phyloP scores from a whole-genome alignment of 2,329 filamentous ascomycete species.

The Monosporascus sp. region DNA sequence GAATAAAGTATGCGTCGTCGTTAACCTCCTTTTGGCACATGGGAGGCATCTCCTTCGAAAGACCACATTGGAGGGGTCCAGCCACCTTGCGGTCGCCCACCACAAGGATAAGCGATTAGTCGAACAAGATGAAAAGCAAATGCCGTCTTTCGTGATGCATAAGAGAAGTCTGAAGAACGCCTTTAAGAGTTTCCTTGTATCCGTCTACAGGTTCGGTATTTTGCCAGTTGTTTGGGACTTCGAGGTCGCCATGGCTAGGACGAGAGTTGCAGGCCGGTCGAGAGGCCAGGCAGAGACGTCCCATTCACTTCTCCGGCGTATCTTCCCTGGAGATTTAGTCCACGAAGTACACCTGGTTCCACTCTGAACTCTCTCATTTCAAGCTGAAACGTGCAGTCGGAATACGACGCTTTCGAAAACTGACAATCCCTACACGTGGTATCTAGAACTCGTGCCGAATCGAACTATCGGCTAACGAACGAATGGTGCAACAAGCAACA shows the following conservation, averaged over 20 bases:
- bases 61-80: constrained; percentile 24
- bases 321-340: background rate
- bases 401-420: background rate
- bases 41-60: constrained; percentile 22
- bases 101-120: constrained; percentile 30
- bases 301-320: background rate
- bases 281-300: background rate
- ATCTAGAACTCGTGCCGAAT: constrained; percentile 20
- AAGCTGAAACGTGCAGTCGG: background rate
- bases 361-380: background rate
- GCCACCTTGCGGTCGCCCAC: constrained; percentile 27
- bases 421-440: constrained; percentile 7
- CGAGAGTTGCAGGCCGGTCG: background rate
- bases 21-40: constrained; percentile 20
- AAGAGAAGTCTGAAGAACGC: constrained; percentile 43
- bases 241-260: background rate
- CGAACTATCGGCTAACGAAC: constrained; percentile 23
- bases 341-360: background rate
- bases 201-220: constrained; percentile 19
- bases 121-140: constrained; percentile 39
- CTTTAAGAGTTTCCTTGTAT: constrained; percentile 17
- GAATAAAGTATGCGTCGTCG: constrained; percentile 28
- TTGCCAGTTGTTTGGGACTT: constrained; percentile 8
- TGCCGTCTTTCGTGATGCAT: constrained; percentile 47
- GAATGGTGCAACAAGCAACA: constrained; percentile 26